Conservation (phyloP, 2,329 filamentous ascomycete species). For the Cryphonectria carpinicola region DNA sequence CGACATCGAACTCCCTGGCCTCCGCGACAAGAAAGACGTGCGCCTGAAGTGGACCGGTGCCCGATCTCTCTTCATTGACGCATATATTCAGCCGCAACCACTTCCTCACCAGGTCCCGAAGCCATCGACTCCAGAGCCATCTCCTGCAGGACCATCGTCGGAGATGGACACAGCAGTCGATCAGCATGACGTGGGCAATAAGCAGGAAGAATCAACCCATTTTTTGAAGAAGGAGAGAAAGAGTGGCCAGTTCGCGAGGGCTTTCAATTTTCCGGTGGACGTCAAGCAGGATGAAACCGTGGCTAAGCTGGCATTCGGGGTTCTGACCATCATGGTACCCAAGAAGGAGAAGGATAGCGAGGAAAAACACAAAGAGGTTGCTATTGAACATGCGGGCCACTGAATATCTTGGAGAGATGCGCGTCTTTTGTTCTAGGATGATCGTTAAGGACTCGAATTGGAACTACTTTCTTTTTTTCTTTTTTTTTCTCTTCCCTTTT, state of each 20-base stretch:
- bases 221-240: slow-evolving; percentile 13
- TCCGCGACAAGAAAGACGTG: slow-evolving; percentile 11
- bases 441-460: not conserved
- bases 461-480: not conserved
- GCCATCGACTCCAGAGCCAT: not conserved
- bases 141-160: not conserved
- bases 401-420: not conserved
- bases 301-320: slow-evolving; percentile 11
- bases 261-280: slow-evolving; percentile 11
- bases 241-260: slow-evolving; percentile 6
- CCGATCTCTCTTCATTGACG: slow-evolving; percentile 11
- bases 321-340: slow-evolving; percentile 9
- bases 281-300: slow-evolving; percentile 13
- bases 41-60: slow-evolving; percentile 12
- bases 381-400: slow-evolving; percentile 16
- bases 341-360: slow-evolving; percentile 13
- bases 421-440: not conserved
- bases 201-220: not conserved
- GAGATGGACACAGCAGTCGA: not conserved
- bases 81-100: not conserved
- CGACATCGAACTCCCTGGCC: slow-evolving; percentile 7
- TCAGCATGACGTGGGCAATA: not conserved
- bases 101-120: slow-evolving; percentile 1
- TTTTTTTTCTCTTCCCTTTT: not conserved
- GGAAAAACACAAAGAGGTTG: slow-evolving; percentile 9